These are phyloP conservation scores for Colletotrichum filicis DNA, from an alignment of 2,329 filamentous ascomycete species.

Conservation along the genomic window DNA sequence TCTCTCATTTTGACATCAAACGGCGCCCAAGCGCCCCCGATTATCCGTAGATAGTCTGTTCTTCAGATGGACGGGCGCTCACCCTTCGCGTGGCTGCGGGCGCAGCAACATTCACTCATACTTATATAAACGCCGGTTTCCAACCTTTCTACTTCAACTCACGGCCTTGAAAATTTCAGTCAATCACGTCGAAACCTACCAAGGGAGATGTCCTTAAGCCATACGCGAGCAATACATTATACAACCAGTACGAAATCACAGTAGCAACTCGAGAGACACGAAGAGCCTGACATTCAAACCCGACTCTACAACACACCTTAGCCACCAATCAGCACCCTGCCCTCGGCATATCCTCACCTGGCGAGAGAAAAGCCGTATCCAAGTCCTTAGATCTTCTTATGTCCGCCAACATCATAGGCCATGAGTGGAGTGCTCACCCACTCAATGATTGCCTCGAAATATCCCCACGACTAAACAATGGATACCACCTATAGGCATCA, in stretches of 20 bases:
- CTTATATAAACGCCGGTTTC: not conserved
- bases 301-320: too few species aligned
- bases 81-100: slow-evolving; percentile 33
- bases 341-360: not conserved
- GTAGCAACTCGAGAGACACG: not conserved
- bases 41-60: not conserved
- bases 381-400: too few species aligned
- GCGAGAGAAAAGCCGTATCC: too few species aligned
- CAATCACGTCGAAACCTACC: slow-evolving; percentile 18
- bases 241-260: too few species aligned
- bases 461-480: too few species aligned
- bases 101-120: not conserved
- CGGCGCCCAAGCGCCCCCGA: not conserved
- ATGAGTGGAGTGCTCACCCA: too few species aligned
- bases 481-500: too few species aligned
- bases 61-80: not conserved
- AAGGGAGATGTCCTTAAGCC: not conserved
- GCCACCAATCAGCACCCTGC: not conserved
- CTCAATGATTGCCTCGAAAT: too few species aligned
- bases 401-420: too few species aligned
- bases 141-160: not conserved
- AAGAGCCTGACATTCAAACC: not conserved
- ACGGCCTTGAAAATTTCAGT: accelerated
- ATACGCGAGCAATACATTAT: not conserved
- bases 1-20: slow-evolving; percentile 11